phyloP scores from a whole-genome alignment of 345 rosid species.

The Boechera stricta region DNA sequence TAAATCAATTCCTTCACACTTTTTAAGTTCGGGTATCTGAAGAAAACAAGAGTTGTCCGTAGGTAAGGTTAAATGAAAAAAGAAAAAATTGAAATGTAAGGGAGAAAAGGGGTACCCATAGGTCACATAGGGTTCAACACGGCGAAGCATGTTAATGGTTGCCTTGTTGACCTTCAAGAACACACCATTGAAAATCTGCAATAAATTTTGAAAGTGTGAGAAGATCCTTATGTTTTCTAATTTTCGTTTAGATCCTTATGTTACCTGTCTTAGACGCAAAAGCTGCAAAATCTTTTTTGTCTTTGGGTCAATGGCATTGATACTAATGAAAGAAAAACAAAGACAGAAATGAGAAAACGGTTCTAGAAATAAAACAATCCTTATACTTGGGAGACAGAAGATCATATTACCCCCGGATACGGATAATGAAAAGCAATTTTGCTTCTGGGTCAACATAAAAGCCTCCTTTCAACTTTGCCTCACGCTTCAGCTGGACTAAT shows the following conservation, averaged over 20 bases:
- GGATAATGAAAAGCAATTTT: conserved; percentile 66
- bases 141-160: conserved; percentile 67
- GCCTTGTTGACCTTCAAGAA: conserved; percentile 64
- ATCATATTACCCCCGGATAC: conserved; percentile 63
- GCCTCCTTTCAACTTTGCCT: conserved; percentile 71
- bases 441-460: conserved; percentile 82
- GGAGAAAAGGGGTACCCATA: conserved; percentile 54
- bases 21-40: conserved; percentile 73
- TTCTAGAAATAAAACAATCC: neutral
- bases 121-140: conserved; percentile 84
- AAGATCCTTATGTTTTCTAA: neutral
- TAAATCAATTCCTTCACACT: conserved; percentile 74
- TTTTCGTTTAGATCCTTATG: neutral
- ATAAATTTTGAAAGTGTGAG: neutral
- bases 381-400: neutral
- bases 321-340: conserved; percentile 46
- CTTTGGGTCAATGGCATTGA: conserved; percentile 76
- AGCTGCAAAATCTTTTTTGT: conserved; percentile 59
- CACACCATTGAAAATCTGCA: conserved; percentile 77
- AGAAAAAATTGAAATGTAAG: neutral
- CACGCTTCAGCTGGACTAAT: conserved; percentile 64
- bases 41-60: neutral
- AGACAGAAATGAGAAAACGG: neutral
- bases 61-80: neutral
- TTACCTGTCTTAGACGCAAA: conserved; percentile 80